phyloP scores from a whole-genome alignment of 352 stramenopile species.

The Pythium catenulatum region DNA sequence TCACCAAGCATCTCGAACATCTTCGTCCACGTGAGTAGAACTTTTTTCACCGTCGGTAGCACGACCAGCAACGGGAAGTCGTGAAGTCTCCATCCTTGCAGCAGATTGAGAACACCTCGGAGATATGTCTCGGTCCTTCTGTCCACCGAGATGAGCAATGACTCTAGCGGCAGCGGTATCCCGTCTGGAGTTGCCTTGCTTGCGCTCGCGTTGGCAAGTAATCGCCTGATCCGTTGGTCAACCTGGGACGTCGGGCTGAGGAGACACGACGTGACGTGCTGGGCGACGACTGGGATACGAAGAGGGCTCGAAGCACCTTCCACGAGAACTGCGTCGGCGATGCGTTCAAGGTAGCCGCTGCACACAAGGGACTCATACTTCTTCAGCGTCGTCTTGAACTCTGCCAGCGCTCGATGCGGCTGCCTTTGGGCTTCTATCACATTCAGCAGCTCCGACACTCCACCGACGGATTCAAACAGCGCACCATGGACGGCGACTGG shows the following conservation, averaged over 20 bases:
- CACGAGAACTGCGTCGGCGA: constrained; percentile 84
- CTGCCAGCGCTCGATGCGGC: constrained; percentile 28
- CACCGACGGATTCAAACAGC: constrained; percentile 89
- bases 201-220: constrained; percentile 74
- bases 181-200: constrained; percentile 72
- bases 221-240: constrained; percentile 84
- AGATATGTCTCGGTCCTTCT: constrained; percentile 87
- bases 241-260: constrained; percentile 79
- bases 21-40: constrained; percentile 86
- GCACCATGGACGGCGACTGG: constrained; percentile 88
- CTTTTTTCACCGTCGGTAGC: constrained; percentile 83
- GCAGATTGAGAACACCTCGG: constrained; percentile 79
- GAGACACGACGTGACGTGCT: constrained; percentile 86
- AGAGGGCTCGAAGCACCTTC: constrained; percentile 88
- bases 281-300: constrained; percentile 86
- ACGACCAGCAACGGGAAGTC: constrained; percentile 75
- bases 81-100: constrained; percentile 83
- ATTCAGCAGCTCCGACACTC: constrained; percentile 84
- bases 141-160: constrained; percentile 81
- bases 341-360: constrained; percentile 76
- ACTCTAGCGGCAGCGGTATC: constrained; percentile 77
- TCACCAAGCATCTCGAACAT: constrained; percentile 79
- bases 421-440: constrained; percentile 64
- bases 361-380: constrained; percentile 72
- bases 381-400: constrained; percentile 68